These are phyloP conservation scores for Pseudopediastrum boryanum DNA, from an alignment of 139 green algal genomes.

Conservation along the genomic window DNA sequence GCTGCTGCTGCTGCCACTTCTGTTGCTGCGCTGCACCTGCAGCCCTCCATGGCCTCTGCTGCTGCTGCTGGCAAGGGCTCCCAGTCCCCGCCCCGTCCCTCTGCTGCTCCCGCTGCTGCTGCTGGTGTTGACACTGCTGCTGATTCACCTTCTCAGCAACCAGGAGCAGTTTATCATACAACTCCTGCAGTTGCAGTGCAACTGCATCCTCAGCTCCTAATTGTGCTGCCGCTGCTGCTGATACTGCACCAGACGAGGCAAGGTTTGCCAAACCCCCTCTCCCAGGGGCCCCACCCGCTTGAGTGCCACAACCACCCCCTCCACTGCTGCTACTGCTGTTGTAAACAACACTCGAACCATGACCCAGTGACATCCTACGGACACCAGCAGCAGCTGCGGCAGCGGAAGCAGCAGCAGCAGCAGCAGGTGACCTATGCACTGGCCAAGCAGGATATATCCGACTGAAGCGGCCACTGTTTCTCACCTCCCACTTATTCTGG, in stretches of 20 bases:
- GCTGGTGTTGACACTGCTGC: slow-evolving; percentile 8
- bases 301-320: slow-evolving; percentile 13
- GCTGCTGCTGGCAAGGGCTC: neutral
- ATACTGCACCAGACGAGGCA: neutral
- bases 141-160: slow-evolving; percentile 4
- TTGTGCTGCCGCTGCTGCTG: neutral
- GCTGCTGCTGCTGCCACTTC: neutral
- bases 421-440: neutral
- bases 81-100: neutral
- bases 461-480: too few species aligned
- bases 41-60: neutral
- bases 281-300: slow-evolving; percentile 3
- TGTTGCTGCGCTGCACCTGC: too few species aligned
- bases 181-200: slow-evolving; percentile 1
- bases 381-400: neutral
- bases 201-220: too few species aligned
- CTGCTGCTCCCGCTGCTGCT: neutral
- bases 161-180: slow-evolving; percentile 13
- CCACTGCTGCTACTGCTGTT: slow-evolving; percentile 3
- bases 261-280: neutral
- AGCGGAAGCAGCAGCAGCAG: neutral
- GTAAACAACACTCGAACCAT: neutral
- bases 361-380: neutral
- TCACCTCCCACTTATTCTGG: neutral
- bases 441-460: neutral